Evolutionary conservation across 305 asterid genomes (phyloP).

Genomic region (Plantago coronopus): DNA sequence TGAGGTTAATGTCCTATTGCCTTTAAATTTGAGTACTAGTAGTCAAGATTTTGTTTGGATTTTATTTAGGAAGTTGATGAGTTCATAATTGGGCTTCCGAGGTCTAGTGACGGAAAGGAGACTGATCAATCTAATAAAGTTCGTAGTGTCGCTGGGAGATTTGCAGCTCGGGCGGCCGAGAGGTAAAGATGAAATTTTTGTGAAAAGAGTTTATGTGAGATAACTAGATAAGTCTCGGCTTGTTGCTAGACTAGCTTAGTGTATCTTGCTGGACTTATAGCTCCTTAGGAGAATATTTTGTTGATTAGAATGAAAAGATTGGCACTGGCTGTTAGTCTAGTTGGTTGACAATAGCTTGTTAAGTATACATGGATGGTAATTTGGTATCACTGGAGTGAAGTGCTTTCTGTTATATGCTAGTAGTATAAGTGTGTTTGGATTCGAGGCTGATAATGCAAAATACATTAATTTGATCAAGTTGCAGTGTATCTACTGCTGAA

Average conservation of each 20-base stretch:
- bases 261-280: too few relatives aligned
- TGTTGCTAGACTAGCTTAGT: too few relatives aligned
- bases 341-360: not conserved
- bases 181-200: conserved; percentile 33
- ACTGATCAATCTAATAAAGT: conserved; percentile 86
- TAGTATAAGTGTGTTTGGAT: too few relatives aligned
- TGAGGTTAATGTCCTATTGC: not conserved
- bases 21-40: not conserved
- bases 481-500: too few relatives aligned
- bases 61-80: conserved; percentile 81
- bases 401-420: too few relatives aligned
- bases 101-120: conserved; percentile 66
- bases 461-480: too few relatives aligned
- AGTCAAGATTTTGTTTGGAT: conserved; percentile 17
- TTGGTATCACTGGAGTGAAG: too few relatives aligned
- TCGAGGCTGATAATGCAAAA: too few relatives aligned
- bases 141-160: conserved; percentile 82
- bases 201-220: not conserved
- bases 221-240: not conserved
- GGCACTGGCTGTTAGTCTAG: not conserved
- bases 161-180: conserved; percentile 86
- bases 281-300: too few relatives aligned
- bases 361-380: not conserved
- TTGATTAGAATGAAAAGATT: not conserved
- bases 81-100: conserved; percentile 82